Evolutionary conservation across 2,329 filamentous ascomycete species (phyloP).

Genomic region (Botrytis aclada): DNA sequence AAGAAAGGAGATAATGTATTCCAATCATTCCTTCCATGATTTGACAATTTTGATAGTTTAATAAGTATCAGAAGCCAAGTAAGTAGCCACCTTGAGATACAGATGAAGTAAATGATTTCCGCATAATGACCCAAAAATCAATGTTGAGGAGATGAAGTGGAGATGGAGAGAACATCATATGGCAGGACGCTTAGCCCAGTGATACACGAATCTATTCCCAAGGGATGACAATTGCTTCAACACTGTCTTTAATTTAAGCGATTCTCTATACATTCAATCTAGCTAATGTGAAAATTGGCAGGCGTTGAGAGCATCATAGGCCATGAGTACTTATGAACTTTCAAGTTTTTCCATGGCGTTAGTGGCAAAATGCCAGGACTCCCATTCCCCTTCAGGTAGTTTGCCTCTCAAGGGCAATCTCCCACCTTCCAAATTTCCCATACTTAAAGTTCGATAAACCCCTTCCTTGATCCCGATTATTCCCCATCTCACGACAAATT

Average conservation of each 20-base stretch:
- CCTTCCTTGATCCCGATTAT: slow-evolving; percentile 59
- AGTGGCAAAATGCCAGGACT: slow-evolving; percentile 12
- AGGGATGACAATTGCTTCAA: background rate
- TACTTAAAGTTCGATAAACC: slow-evolving; percentile 51
- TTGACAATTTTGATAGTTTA: background rate
- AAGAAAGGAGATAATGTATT: background rate
- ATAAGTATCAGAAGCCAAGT: background rate
- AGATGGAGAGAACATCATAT: background rate
- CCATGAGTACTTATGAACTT: background rate
- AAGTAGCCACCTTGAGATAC: background rate
- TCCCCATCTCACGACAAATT: slow-evolving; percentile 55
- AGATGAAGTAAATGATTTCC: background rate
- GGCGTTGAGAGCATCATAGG: background rate
- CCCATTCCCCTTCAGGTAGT: slow-evolving; percentile 52
- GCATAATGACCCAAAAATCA: background rate
- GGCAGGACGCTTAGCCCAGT: background rate
- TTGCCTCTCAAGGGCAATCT: slow-evolving; percentile 55
- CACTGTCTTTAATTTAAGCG: background rate
- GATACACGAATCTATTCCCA: background rate
- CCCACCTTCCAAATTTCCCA: slow-evolving; percentile 56
- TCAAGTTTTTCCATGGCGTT: background rate
- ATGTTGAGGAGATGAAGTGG: background rate
- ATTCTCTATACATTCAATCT: background rate
- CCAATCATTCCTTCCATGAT: background rate
- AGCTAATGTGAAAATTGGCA: background rate